Evolutionary conservation across 371 early-diverging fungal species (phyloP).

Genomic region (Blastocladiella emersonii): DNA sequence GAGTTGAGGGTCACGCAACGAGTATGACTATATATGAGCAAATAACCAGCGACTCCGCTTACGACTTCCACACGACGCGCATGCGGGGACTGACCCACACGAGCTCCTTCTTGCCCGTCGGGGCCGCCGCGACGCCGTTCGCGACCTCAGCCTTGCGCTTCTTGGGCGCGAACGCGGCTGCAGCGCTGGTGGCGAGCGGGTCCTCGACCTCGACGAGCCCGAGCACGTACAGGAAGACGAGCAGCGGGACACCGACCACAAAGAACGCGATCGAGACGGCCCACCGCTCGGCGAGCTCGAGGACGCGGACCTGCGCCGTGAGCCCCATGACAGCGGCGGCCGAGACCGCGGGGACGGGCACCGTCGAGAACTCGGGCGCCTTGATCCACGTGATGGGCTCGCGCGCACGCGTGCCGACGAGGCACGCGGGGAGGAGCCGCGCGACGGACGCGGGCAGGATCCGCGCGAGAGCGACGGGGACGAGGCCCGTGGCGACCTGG

Average conservation of each 20-base stretch:
- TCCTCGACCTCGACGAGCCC: neutral
- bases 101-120: neutral
- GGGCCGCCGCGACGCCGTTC: neutral
- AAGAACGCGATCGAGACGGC: neutral
- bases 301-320: neutral
- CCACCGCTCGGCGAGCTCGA: neutral
- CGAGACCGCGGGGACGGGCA: neutral
- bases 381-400: neutral
- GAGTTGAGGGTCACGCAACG: no score
- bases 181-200: no score
- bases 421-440: neutral
- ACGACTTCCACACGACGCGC: neutral
- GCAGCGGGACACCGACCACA: neutral
- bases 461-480: neutral
- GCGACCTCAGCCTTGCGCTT: no score
- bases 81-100: neutral
- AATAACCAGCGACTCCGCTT: no score
- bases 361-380: neutral
- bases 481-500: neutral
- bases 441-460: neutral
- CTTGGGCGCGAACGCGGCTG: no score
- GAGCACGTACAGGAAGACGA: neutral
- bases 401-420: no score
- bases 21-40: no score
- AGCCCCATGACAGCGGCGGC: neutral